Evolutionary conservation across 2,329 filamentous ascomycete genomes (phyloP).

Genomic region (Diaporthe sp.): DNA sequence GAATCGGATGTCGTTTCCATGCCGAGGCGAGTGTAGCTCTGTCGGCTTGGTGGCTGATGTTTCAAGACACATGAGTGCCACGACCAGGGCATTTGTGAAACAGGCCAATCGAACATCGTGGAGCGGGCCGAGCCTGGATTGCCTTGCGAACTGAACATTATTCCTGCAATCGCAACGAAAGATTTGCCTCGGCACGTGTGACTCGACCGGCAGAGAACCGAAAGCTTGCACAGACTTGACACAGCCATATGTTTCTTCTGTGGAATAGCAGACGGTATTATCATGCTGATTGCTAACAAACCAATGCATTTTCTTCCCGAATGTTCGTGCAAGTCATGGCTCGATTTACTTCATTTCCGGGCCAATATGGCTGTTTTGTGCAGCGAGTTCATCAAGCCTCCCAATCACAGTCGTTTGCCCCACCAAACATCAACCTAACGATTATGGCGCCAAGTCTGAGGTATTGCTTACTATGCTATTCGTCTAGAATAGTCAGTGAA

Average conservation of each 20-base stretch:
- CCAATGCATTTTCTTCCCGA: neutral
- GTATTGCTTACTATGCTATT: too few species aligned
- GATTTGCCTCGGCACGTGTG: conserved; percentile 19
- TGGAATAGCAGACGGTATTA: neutral
- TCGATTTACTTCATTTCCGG: neutral
- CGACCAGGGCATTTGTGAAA: conserved; percentile 10
- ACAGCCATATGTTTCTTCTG: neutral
- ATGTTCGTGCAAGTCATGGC: too few species aligned
- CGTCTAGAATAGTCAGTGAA: too few species aligned
- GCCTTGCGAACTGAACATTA: neutral
- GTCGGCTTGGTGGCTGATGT: neutral
- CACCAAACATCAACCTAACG: neutral
- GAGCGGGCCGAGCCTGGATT: conserved; percentile 17
- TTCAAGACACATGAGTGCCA: conserved; percentile 14
- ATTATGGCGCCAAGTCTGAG: neutral
- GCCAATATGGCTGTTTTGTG: neutral
- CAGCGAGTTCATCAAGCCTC: neutral
- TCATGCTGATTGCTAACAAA: neutral
- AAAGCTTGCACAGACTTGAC: neutral
- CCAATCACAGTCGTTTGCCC: neutral
- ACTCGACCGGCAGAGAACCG: neutral
- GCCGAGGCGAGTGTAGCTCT: neutral
- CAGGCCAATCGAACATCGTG: neutral
- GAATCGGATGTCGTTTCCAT: neutral
- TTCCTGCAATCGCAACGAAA: neutral